Evolutionary conservation across 768 basidiomycete species (phyloP), one percentile per base, ranked within the genome.

Genomic region (Phylloporus scabripes): DNA sequence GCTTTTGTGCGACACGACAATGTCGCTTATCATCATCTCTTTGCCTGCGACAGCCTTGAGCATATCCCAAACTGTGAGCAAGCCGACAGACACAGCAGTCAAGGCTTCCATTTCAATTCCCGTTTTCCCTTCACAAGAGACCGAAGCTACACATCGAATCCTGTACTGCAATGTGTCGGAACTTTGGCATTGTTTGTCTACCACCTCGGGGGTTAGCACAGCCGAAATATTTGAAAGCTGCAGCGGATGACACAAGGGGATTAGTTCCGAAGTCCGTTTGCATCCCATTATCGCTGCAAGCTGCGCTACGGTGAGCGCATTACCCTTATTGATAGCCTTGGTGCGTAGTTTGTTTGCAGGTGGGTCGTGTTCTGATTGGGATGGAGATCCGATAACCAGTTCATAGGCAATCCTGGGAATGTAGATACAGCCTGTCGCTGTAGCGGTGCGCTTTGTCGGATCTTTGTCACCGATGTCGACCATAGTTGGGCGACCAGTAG

Each of bases 61-160:
- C 92, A 95, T 93, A 61, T 92, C 91, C 87, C 91, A 95, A 12
- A 93, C 82, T 1, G 89, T 90, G 46, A 94, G 70, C 28, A 89
- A 73, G 5, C 83, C 83, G 26, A 87, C 72, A 1, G 82, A 82
- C 8, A 90, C 92, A 20, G 84, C 85, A n/a, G 84, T 88, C 48
- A 94, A 64, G 20, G 92, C 92, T 69, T 96, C 94, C 87, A 97
- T 92, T 71, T 92, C 90, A 17, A 92, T 88, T 5, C 92, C 87
- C 12, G 91, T 91, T 64, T 82, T 83, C 12, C 88, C 87, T 64
- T 83, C 78, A 55, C 85, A 87, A 34, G 82, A 73, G 31, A 90
- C 87, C 7, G 79, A 83, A 21, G 83, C 87, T 31, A 69, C 66
- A 56, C 85, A 89, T 26, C 74, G 56, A 44, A 91, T 79, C 58